Conservation (phyloP, 805 yeast genomes). For the Maudiozyma bulderi region DNA sequence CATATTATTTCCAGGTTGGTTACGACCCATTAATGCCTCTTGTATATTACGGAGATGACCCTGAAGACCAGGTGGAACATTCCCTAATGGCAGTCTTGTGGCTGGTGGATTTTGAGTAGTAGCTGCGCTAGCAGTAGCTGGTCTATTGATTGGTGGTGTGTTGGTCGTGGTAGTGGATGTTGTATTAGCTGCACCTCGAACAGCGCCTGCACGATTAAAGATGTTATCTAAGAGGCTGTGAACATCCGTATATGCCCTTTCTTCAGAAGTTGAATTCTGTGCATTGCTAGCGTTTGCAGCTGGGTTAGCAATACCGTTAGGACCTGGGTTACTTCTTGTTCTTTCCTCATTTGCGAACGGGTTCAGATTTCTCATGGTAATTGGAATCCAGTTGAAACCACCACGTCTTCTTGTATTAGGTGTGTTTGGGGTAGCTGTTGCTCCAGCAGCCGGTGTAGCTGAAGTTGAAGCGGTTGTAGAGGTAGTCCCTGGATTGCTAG, state of each 20-base stretch:
- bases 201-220: not conserved
- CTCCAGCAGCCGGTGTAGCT: not conserved
- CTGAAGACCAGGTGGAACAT: not conserved
- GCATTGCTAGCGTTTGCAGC: not conserved
- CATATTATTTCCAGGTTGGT: conserved; percentile 3
- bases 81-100: not conserved
- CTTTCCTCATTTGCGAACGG: conserved; percentile 4
- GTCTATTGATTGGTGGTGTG: not conserved
- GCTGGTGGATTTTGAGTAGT: not conserved
- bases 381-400: conserved; percentile 14
- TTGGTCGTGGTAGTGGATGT: not conserved
- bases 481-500: not conserved
- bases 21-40: not conserved
- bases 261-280: not conserved
- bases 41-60: not conserved
- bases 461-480: not conserved
- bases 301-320: not conserved
- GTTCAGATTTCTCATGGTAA: conserved; percentile 6
- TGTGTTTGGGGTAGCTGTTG: not conserved
- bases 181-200: not conserved
- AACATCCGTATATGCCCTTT: not conserved
- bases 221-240: not conserved
- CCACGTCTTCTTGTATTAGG: not conserved
- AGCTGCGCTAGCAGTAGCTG: not conserved
- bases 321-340: conserved; percentile 1